These are phyloP conservation scores for Aspergillus vadensis DNA, from an alignment of 2,329 filamentous ascomycete genomes.

Conservation along the genomic window DNA sequence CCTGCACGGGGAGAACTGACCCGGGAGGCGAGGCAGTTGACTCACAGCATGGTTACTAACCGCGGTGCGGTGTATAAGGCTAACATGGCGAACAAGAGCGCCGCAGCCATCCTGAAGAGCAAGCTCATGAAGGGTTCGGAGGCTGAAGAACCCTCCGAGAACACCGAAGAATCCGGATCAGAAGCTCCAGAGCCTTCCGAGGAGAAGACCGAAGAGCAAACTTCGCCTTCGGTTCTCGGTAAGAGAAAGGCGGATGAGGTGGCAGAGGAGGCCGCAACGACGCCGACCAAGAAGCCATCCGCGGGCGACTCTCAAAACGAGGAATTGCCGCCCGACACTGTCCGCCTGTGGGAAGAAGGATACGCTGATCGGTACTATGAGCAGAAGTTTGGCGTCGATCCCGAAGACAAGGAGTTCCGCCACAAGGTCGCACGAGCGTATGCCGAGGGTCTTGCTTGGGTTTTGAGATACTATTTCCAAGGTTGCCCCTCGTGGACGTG, in stretches of 20 bases:
- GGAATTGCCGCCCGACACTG: conserved; percentile 72
- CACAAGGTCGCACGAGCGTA: conserved; percentile 88
- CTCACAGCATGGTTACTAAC: conserved; percentile 87
- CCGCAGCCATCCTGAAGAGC: conserved; percentile 83
- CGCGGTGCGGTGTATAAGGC: conserved; percentile 66
- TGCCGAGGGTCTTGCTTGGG: conserved; percentile 92
- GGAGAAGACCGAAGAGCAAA: conserved; percentile 28
- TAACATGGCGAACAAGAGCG: conserved; percentile 88
- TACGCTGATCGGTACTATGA: conserved; percentile 96
- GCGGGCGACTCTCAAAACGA: conserved; percentile 51
- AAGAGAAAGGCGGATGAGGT: conserved; percentile 70
- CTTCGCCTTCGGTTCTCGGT: conserved; percentile 38
- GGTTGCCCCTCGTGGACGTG: conserved; percentile 98
- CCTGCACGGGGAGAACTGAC: conserved; percentile 57
- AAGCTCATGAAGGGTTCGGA: conserved; percentile 61
- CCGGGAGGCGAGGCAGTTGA: conserved; percentile 63
- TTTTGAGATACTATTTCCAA: conserved; percentile 95
- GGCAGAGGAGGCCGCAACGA: conserved; percentile 59
- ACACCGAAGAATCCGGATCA: conserved; percentile 28
- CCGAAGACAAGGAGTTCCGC: conserved; percentile 80
- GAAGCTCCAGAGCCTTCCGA: conserved; percentile 30
- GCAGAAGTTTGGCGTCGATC: conserved; percentile 87
- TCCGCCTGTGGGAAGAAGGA: conserved; percentile 91
- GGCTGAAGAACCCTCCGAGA: conserved; percentile 22
- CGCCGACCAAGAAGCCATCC: conserved; percentile 56